Evolutionary conservation across 495 filamentous ascomycete species (phyloP).

Genomic region (Neurospora sp.): DNA sequence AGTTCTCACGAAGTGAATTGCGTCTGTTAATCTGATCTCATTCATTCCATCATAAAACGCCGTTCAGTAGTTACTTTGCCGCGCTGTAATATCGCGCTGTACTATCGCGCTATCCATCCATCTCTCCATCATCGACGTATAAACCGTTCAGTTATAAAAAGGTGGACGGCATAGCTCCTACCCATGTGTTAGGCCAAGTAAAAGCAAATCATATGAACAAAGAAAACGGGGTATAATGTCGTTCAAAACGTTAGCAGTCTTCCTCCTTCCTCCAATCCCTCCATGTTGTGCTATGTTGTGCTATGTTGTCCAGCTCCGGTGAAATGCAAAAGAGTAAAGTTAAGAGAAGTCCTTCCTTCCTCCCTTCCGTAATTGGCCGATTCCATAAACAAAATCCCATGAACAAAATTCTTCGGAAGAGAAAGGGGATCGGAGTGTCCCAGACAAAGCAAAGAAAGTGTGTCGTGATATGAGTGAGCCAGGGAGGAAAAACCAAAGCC

Average conservation of each 20-base stretch:
- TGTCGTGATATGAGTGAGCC: not conserved
- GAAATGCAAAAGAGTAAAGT: not conserved
- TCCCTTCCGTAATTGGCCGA: not conserved
- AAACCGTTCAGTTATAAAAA: not conserved
- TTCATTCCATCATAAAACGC: not conserved
- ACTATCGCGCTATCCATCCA: not conserved
- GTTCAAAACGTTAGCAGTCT: not conserved
- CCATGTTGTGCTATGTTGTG: not conserved
- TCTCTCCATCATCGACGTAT: not conserved
- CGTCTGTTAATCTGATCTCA: not conserved
- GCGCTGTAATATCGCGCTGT: not conserved
- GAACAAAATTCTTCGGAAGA: not conserved
- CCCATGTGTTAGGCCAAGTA: not conserved
- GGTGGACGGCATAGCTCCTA: not conserved
- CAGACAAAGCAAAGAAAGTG: not conserved
- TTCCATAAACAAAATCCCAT: not conserved
- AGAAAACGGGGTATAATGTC: conserved; percentile 14
- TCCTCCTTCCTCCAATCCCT: not conserved
- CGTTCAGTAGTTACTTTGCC: not conserved
- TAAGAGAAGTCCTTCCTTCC: not conserved
- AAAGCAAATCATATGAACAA: conserved; percentile 3
- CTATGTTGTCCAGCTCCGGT: not conserved
- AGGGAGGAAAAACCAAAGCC: not conserved
- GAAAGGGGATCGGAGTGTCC: not conserved
- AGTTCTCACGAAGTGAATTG: not conserved